A percentile compares a stretch with the other conserved stretches of the same genome.
These are phyloP conservation scores for Mortierella sp. DNA, from an alignment of 371 early-diverging fungal species.

Conservation along the genomic window DNA sequence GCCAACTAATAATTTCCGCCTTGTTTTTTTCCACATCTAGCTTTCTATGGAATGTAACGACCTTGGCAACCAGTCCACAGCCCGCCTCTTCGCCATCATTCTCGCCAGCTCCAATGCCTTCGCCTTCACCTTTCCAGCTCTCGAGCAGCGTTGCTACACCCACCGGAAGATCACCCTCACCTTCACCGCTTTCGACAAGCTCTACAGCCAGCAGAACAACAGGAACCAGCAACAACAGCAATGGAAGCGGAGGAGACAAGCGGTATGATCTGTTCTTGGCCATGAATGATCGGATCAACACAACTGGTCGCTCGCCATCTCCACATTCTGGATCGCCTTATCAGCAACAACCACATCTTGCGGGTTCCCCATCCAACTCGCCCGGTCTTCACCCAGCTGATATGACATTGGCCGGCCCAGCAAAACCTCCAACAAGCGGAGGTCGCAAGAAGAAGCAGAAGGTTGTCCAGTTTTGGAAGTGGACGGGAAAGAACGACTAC, in stretches of 20 bases:
- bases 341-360: constrained; percentile 3
- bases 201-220: not conserved
- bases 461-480: constrained; percentile 75
- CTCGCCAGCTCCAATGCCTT: constrained; percentile 32
- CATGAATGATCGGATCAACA: constrained; percentile 42
- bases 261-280: constrained; percentile 37
- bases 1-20: not conserved
- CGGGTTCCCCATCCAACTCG: constrained; percentile 23
- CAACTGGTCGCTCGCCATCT: constrained; percentile 31
- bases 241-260: constrained; percentile 13
- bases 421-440: not conserved
- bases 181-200: constrained; percentile 12
- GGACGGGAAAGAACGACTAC: constrained; percentile 93
- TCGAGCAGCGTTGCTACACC: constrained; percentile 31
- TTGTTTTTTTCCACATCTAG: constrained; percentile 54
- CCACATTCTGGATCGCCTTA: constrained; percentile 13
- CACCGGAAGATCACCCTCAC: constrained; percentile 25
- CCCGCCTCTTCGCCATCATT: constrained; percentile 49
- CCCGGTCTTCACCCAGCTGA: constrained; percentile 27
- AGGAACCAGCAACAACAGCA: constrained; percentile 10
- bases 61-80: constrained; percentile 40
- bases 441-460: constrained; percentile 40
- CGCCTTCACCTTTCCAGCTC: constrained; percentile 44
- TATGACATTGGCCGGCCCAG: not conserved
- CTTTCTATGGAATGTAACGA: constrained; percentile 83